Percentiles rank a stretch among this genome's conserved stretches.
Evolutionary conservation across 2,329 filamentous ascomycete genomes (phyloP).

Genomic region (Cladosporium phlei): DNA sequence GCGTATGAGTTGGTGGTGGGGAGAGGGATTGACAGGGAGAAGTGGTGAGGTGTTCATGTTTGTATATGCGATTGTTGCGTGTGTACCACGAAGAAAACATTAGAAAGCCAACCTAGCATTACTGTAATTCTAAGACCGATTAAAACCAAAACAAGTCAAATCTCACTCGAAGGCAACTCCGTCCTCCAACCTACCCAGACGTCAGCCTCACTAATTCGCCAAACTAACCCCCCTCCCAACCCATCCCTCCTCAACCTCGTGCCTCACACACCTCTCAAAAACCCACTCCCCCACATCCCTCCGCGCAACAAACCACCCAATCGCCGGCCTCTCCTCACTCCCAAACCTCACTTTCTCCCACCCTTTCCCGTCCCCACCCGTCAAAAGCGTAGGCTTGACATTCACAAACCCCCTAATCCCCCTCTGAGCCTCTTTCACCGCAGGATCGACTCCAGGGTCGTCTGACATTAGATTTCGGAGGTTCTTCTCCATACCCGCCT

Average conservation of each 20-base stretch:
- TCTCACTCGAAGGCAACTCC: too few species aligned
- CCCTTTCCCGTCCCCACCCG: conserved; percentile 28
- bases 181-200: too few species aligned
- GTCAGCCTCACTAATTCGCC: conserved; percentile 19
- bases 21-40: too few species aligned
- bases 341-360: conserved; percentile 31
- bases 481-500: conserved; percentile 33
- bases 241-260: conserved; percentile 25
- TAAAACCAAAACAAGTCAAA: too few species aligned
- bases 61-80: neutral
- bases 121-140: too few species aligned
- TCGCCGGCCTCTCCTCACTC: conserved; percentile 28
- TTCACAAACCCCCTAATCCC: conserved; percentile 30
- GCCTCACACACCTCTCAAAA: conserved; percentile 31
- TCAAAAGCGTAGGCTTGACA: conserved; percentile 36
- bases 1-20: neutral
- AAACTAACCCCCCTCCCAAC: conserved; percentile 32
- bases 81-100: neutral
- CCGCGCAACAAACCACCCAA: conserved; percentile 37
- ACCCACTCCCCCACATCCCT: conserved; percentile 39
- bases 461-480: conserved; percentile 26
- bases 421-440: conserved; percentile 17
- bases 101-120: neutral
- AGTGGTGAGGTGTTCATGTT: neutral
- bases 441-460: too few species aligned